Evolutionary conservation across 2,329 filamentous ascomycete species (phyloP), one percentile per base, ranked within the genome.

Genomic region (Pseudogymnoascus sp.): DNA sequence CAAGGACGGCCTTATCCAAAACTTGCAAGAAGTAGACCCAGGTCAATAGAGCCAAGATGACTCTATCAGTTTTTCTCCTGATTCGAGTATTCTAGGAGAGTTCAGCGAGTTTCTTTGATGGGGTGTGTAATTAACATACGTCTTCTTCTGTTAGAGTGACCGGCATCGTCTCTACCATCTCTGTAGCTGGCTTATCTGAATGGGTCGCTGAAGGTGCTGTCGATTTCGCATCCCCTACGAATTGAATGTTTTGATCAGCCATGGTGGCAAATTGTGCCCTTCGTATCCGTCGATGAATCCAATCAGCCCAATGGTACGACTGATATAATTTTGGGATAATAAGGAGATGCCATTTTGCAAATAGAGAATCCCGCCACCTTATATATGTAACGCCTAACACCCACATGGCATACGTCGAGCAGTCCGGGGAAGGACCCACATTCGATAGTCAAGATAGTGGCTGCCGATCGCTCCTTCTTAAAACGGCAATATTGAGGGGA

Each of bases 1-100:
- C 79, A 68, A 70, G 59, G 21, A 69, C 69, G 2, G 64, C 64
- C 61, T 70, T 70, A 49, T 70, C 69, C 64, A 71, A 40, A 40
- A 60, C 59, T 65, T 84, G 81, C 11, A 85, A 75, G 68, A 84
- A 84, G 70, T 84, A 84, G n/a, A 84, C 80, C 82, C 82, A 84
- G 59, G 82, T 70, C 0, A 84, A 76, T 59, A 84, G 78, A 3
- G 71, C 69, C 1, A 88, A 77, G 62, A 89, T 84, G 28, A 78
- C 77, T 59, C 77, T 78, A 69, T 88, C 86, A 0, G 84, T 88
- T 72, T 87, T 87, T 43, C 78, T 79, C 25, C 81, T 78, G 65
- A 88, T 87, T 8, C 80, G 79, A 66, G 77, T 80, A 72, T 80
- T 82, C 78, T 80, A 40, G 31, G 36, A 21, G 11, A 7, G 31